phyloP scores from a whole-genome alignment of 768 basidiomycete genomes.

The Omphalotus guepiniiformis region DNA sequence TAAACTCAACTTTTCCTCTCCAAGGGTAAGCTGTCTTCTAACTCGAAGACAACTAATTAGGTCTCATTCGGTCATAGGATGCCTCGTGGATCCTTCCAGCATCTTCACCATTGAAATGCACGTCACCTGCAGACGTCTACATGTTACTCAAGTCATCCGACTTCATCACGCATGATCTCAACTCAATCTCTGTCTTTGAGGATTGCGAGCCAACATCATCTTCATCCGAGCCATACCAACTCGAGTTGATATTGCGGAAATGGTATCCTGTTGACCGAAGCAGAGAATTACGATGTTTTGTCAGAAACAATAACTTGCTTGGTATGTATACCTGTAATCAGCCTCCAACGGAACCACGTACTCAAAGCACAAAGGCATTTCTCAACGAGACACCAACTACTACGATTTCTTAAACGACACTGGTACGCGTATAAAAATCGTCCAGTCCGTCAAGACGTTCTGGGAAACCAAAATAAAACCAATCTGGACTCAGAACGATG shows the following conservation, averaged over 20 bases:
- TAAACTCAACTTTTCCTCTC: constrained; percentile 95
- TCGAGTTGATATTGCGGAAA: constrained; percentile 86
- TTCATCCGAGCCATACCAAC: constrained; percentile 38
- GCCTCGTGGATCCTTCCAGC: constrained; percentile 88
- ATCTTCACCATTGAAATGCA: constrained; percentile 82
- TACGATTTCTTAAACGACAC: constrained; percentile 82
- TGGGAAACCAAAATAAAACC: constrained; percentile 67
- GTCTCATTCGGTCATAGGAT: constrained; percentile 48
- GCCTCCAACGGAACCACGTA: neutral
- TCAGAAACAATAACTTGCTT: constrained; percentile 62
- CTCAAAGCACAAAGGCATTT: constrained; percentile 51
- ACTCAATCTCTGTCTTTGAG: constrained; percentile 57
- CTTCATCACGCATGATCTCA: constrained; percentile 79
- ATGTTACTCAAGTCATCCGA: constrained; percentile 90
- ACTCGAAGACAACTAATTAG: neutral
- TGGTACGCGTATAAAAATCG: constrained; percentile 48
- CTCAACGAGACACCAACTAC: constrained; percentile 84
- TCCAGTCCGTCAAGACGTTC: constrained; percentile 46
- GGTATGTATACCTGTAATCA: constrained; percentile 45
- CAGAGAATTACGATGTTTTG: constrained; percentile 89
- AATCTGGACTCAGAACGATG: constrained; percentile 49
- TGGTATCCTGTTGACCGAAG: constrained; percentile 85
- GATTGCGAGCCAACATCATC: constrained; percentile 38
- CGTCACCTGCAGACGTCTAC: constrained; percentile 85
- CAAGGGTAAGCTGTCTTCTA: constrained; percentile 48